Evolutionary conservation across 2,329 filamentous ascomycete genomes (phyloP), one percentile per base, ranked within the genome.

Genomic region (Penicillium sp.): DNA sequence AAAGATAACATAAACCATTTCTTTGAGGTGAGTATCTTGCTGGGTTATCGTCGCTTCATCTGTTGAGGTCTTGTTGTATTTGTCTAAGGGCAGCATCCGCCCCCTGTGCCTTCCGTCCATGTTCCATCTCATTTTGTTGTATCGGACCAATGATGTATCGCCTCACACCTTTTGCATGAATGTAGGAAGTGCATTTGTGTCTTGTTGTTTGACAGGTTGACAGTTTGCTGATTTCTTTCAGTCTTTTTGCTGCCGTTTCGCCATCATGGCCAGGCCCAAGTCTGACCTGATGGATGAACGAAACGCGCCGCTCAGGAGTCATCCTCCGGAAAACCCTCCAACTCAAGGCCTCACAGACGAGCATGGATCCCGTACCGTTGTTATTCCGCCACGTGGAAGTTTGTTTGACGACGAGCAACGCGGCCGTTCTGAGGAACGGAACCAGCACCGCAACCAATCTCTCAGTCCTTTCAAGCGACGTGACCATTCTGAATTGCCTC

Each of bases 201-300:
- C 4, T 17, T 12, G 8, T 17, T 29, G 17, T 50, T 51, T 43
- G 25, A 31, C n/a, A 21, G 17, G 31, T 43, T 43, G 38, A 42
- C 25, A 29, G 35, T 51, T 31, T 39, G 38, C 49, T 51, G 9
- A 51, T 31, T 21, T 23, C 9, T 19, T 31, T 29, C 36, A 43
- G 49, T n/a, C 5, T 15, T 13, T n/a, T 15, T 31, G 9, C 49
- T 2, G 38, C 35, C n/a, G 36, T 42, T 31, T n/a, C 36, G 19
- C n/a, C 49, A 33, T 39, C 49, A 51, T 51, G 49, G 35, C 49
- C n/a, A 51, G 49, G 13, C 49, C 36, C 2, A 50, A 21, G 25
- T 29, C 36, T 19, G 49, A 50, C 36, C 2, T 17, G 25, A 39
- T 42, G 35, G 49, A 50, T n/a, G 2, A 15, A 6, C 49, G 49